Base-by-base conservation (phyloP, 2,329 filamentous ascomycete species). In the Curvularia spicifera region DNA sequence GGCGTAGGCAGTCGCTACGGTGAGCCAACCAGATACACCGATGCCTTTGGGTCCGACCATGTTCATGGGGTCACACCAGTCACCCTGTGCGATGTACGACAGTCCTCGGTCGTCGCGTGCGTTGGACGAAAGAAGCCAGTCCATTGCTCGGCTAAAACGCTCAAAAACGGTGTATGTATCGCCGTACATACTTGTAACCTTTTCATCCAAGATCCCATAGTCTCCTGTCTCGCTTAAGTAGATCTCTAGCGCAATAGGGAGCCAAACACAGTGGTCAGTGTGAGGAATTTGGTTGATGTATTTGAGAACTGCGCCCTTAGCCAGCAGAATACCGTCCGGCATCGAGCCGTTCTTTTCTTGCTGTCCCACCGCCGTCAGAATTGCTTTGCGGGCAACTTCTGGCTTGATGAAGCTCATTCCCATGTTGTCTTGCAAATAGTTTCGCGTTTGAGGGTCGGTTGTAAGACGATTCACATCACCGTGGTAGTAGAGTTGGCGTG, bases 261-360 rank as follows among this genome's bases (percentile, higher is more conserved):
- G 76, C 84, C 84, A 86, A 3, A 86, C 82, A 60, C 84, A 86
- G 68, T 85, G 83, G 58, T 86, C 84, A 0, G 84, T 85, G 63
- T 86, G 84, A 22, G 84, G 84, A n/a, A 86, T 75, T 69, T 85
- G 83, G 72, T 86, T 86, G 76, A 86, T 85, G 71, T 85, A 86
- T 66, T 86, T 86, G 35, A 86, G 78, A 67, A 84, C 83, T 1
- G 83, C 84, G 40, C 81, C 84, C 62, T 84, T 80, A 18, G 78
- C 72, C 3, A 86, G 72, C 4, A 86, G 66, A 53, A 86, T 84
- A 5, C 84, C 84, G 64, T 86, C 84, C 0, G 84, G 84, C 83
- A 86, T 85, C 15, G 83, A 78, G n/a, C 84, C 84, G 22, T 76
- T 82, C 13, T 78, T 69, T 62, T 85, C 82, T 64, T 86, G 84